Base-by-base conservation (phyloP, 176 grass and related monocot genomes). In the Puccinellia tenuiflora region DNA sequence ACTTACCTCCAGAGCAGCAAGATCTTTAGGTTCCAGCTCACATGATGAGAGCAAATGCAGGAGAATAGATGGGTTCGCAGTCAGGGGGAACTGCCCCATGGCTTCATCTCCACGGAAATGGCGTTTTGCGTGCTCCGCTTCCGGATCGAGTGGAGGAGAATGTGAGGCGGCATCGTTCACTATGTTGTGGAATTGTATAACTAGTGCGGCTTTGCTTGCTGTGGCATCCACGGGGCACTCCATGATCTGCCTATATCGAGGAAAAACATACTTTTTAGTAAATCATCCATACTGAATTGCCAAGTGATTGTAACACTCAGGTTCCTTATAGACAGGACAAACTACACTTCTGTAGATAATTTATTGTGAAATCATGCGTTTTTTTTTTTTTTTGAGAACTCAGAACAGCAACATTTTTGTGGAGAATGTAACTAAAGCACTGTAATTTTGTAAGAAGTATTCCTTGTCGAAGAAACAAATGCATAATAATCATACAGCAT, bases 1-100 rank as follows among this genome's bases (percentile, higher is more conserved):
- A 93, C 88, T 93, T 93, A 76, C 92, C 92, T 94, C 92, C 50
- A 94, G 69, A 53, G 85, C 83, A 69, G 90, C 79, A 64, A 94
- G 82, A 78, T 94, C 92, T 48, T 81, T 78, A 13, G 92, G 78
- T 29, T 88, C 86, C 31, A 94, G 80, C 4, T 73, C 69, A 13
- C 83, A 92, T 12, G 85, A 24, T 13, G 92, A 90, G 30, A 94
- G 87, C 53, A 92, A 21, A 35, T 88, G 82, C 61, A 90, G 85
- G 50, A 94, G 82, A 61, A 94, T 78, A 24, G 89, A 83, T 0
- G 87, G 87, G 52, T 53, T 91, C 18, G 43, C 77, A 16, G 86
- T 62, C 34, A 94, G 75, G 14, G 90, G 87, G 55, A 80, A 83
- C 52, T 90, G 37, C 75, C 76, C 86, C 21, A 81, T 54, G 70